Evolutionary conservation across 768 basidiomycete genomes (phyloP).

Genomic region (Boletellus emodensis): DNA sequence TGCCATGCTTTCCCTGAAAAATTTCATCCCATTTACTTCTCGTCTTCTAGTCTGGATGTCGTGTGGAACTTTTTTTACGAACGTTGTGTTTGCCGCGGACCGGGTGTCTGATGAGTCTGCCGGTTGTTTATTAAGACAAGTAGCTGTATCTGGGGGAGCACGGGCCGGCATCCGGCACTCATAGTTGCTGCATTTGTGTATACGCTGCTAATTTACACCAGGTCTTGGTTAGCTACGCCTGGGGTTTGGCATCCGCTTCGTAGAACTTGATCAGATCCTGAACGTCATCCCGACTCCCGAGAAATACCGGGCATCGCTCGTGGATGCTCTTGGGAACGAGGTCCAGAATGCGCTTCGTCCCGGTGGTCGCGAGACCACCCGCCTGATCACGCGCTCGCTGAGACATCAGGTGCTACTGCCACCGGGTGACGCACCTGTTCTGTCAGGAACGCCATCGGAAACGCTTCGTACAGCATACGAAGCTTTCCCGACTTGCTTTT

Average conservation of each 20-base stretch:
- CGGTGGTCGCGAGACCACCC: constrained; percentile 95
- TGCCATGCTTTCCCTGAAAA: neutral
- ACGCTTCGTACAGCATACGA: constrained; percentile 92
- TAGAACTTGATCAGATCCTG: constrained; percentile 87
- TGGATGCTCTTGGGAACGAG: constrained; percentile 85
- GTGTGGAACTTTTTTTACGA: neutral
- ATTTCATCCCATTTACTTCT: neutral
- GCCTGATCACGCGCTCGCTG: constrained; percentile 48
- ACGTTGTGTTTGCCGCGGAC: neutral
- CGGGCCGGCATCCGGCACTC: neutral
- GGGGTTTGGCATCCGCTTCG: constrained; percentile 34
- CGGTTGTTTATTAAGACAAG: constrained; percentile 20
- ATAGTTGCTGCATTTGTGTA: neutral
- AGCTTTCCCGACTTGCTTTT: constrained; percentile 96
- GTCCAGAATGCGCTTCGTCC: constrained; percentile 89
- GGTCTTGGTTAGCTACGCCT: constrained; percentile 5
- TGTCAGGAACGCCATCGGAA: constrained; percentile 94
- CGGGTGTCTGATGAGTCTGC: neutral
- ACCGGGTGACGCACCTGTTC: constrained; percentile 65
- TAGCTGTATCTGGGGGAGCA: neutral
- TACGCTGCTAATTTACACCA: neutral
- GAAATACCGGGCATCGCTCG: constrained; percentile 88
- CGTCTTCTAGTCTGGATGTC: neutral
- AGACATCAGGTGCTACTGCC: neutral
- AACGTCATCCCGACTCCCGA: constrained; percentile 93